Conservation (phyloP, 176 grass and related monocot genomes). For the Oryza punctata region DNA sequence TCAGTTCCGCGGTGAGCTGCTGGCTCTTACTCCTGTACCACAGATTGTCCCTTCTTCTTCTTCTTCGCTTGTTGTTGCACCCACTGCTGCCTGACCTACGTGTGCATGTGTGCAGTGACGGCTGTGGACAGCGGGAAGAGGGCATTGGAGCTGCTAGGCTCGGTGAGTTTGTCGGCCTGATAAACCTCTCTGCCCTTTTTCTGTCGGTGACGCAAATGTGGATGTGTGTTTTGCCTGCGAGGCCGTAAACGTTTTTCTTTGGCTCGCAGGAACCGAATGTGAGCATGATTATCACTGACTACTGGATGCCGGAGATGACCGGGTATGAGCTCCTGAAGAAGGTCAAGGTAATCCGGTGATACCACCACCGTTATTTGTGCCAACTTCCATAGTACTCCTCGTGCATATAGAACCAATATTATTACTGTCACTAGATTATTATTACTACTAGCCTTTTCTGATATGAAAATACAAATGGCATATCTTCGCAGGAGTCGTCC, state of each 20-base stretch:
- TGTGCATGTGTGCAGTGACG: conserved; percentile 54
- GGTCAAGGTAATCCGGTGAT: conserved; percentile 56
- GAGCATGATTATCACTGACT: conserved; percentile 95
- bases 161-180: conserved; percentile 32
- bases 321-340: conserved; percentile 95
- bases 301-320: conserved; percentile 99
- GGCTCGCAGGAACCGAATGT: conserved; percentile 76
- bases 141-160: conserved; percentile 74
- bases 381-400: too few species aligned
- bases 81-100: too few species aligned
- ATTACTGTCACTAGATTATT: neutral
- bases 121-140: conserved; percentile 93
- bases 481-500: conserved; percentile 64
- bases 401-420: neutral
- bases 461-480: neutral
- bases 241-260: neutral
- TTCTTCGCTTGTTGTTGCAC: neutral
- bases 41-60: too few species aligned
- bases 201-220: too few species aligned
- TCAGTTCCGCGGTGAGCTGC: conserved; percentile 58
- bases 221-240: neutral
- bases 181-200: neutral
- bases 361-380: too few species aligned
- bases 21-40: neutral
- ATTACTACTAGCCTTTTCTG: neutral